Conservation (phyloP, 331 rosid species). For the Rhamnella rubrinervis region DNA sequence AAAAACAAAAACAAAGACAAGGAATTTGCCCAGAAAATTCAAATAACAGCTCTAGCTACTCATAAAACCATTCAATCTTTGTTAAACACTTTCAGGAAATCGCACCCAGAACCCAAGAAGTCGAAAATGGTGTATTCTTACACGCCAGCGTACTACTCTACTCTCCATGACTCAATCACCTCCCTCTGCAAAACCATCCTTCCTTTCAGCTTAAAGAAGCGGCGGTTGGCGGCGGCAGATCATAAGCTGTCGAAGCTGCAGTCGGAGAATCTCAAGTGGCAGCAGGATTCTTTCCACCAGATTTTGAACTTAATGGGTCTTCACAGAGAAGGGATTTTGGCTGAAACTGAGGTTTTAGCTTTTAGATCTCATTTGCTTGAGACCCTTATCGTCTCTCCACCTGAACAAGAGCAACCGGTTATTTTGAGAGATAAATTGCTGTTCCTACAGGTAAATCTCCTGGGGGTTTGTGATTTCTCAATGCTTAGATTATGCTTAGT, state of each 20-base stretch:
- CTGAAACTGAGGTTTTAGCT: constrained; percentile 61
- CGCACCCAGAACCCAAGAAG: not conserved
- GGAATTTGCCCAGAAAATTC: constrained; percentile 7
- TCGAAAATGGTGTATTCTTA: constrained; percentile 72
- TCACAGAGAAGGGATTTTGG: constrained; percentile 80
- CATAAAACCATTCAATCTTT: constrained; percentile 1
- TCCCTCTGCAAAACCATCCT: constrained; percentile 76
- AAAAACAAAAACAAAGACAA: not conserved
- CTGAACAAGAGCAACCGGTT: constrained; percentile 57
- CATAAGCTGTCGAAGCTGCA: constrained; percentile 61
- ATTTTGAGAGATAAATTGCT: constrained; percentile 77
- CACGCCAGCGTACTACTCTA: constrained; percentile 85
- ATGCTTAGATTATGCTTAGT: not conserved
- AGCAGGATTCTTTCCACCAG: constrained; percentile 92
- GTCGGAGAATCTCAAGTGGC: constrained; percentile 90
- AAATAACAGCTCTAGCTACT: constrained; percentile 22
- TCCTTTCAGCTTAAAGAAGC: constrained; percentile 79
- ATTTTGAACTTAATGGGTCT: constrained; percentile 87
- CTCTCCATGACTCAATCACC: constrained; percentile 85
- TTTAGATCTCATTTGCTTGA: constrained; percentile 79
- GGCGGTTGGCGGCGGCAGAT: constrained; percentile 54
- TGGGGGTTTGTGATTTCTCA: not conserved
- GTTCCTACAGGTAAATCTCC: constrained; percentile 66
- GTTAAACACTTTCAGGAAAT: not conserved
- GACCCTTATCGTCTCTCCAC: constrained; percentile 67